These are phyloP conservation scores for Tricholoma sp. DNA, from an alignment of 768 basidiomycete genomes.

Conservation along the genomic window DNA sequence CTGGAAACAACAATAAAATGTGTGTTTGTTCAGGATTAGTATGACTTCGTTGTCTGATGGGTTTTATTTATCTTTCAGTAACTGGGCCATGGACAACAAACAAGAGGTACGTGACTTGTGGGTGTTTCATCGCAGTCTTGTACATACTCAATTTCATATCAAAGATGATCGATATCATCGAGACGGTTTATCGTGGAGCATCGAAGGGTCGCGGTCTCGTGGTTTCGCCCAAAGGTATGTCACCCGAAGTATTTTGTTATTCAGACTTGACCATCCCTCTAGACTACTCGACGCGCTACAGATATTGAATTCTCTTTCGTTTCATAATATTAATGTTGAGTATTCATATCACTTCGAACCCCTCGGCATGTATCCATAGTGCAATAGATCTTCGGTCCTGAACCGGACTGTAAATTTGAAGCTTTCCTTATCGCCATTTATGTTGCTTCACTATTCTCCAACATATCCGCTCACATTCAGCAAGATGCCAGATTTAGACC, in stretches of 20 bases:
- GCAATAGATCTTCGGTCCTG: neutral
- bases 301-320: conserved; percentile 21
- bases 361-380: neutral
- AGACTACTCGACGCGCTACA: conserved; percentile 44
- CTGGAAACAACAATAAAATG: conserved; percentile 99
- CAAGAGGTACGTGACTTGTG: conserved; percentile 66
- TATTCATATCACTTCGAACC: neutral
- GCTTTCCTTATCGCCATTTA: neutral
- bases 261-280: neutral
- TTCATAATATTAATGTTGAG: neutral
- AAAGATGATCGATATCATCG: conserved; percentile 94
- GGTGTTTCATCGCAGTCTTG: neutral
- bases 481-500: no score
- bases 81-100: conserved; percentile 99
- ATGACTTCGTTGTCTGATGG: neutral
- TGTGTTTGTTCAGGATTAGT: conserved; percentile 33
- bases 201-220: conserved; percentile 98
- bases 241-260: neutral
- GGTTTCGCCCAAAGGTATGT: conserved; percentile 87
- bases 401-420: neutral
- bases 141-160: conserved; percentile 1
- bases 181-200: conserved; percentile 97
- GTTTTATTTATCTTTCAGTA: conserved; percentile 42
- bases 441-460: neutral
- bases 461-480: neutral